Conservation (phyloP, 73 alveolate genomes). For the Stentor roeselii region DNA sequence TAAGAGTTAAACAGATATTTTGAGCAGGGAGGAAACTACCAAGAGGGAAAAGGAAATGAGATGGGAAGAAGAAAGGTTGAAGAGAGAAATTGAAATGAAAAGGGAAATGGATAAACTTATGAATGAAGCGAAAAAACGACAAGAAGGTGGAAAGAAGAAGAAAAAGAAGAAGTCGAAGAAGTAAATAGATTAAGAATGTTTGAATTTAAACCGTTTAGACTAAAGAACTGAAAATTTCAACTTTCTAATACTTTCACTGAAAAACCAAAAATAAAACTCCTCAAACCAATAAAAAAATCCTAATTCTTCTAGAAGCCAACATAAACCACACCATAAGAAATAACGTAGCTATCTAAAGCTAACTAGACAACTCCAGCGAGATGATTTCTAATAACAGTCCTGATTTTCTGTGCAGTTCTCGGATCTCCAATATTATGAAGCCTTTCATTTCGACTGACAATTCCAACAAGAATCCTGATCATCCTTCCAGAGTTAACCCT, state of each 20-base stretch:
- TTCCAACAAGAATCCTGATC: neutral
- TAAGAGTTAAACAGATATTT: constrained; percentile 10
- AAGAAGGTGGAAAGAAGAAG: constrained; percentile 36
- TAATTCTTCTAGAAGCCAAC: neutral
- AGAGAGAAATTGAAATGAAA: constrained; percentile 27
- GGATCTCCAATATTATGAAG: neutral
- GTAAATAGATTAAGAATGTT: too few species aligned
- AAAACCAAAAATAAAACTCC: neutral
- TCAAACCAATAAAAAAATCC: neutral
- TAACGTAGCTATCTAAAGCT: too few species aligned
- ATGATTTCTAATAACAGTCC: neutral
- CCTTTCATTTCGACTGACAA: neutral
- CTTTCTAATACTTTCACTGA: neutral
- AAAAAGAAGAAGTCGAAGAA: too few species aligned
- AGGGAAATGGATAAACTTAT: constrained; percentile 29
- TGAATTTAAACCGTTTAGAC: too few species aligned
- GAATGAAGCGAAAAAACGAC: constrained; percentile 31
- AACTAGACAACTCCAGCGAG: neutral
- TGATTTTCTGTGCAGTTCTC: neutral
- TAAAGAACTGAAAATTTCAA: neutral
- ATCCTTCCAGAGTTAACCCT: neutral
- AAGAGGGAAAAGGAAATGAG: constrained; percentile 21
- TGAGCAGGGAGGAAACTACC: constrained; percentile 23
- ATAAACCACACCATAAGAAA: neutral
- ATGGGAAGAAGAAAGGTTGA: constrained; percentile 30